Evolutionary conservation across 495 filamentous ascomycete genomes (phyloP), one percentile per base, ranked within the genome.

Genomic region (Talaromyces wortmannii): DNA sequence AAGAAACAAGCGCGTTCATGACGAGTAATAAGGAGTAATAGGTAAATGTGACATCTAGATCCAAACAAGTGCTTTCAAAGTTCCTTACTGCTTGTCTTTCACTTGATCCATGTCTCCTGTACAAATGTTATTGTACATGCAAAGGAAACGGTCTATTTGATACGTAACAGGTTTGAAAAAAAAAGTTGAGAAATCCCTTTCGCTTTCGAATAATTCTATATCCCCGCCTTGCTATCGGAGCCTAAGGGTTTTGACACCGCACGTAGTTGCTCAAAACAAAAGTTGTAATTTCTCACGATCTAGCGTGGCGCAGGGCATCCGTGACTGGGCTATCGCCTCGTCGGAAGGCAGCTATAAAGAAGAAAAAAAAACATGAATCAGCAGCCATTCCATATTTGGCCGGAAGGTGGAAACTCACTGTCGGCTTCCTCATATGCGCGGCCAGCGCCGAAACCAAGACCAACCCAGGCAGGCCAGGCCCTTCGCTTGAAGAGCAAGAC

Each of bases 401-500:
- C 1, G 11, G 3, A 53, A 6, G 12, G 7, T 12, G 31, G 31
- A 47, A 60, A 73, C 76, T 55, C 75, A 81, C 78, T 66, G 62
- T 81, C 78, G 55, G 76, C 76, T 64, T 97, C 94, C 71, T 97
- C 94, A 80, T 91, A 97, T 8, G 92, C 95, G 64, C 95, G 84
- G 52, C 94, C 94, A 58, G 92, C 91, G 64, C 94, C 94, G 68
- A 99, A 97, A 45, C 94, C 94, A 45, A 91, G 78, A 52, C 94
- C 94, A 61, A 95, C 83, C 70, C 85, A 92, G 29, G 89, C 95
- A 49, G 94, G 94, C 89, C 94, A 99, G 60, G 92, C 90, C 70
- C 94, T 84, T 67, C 94, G 85, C 80, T 95, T 96, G 83, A 99
- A 99, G 29, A 99, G 74, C 48, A 99, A 85, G 31, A 99, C 92